Evolutionary conservation across 31 red algal species (phyloP).

Genomic region (Porphyra umbilicalis): DNA sequence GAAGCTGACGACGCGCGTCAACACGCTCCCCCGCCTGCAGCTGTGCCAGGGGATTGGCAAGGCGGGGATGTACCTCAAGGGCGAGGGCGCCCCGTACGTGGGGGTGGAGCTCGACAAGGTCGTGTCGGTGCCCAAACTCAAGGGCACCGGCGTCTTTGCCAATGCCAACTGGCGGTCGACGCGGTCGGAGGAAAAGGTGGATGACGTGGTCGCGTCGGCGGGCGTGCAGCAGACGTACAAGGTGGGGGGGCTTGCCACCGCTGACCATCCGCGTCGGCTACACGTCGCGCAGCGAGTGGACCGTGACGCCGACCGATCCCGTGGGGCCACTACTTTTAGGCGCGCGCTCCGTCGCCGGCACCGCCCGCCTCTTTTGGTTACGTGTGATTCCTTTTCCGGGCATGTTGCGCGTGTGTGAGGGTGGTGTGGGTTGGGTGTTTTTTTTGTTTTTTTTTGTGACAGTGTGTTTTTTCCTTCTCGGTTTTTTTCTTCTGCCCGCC

Average conservation of each 20-base stretch:
- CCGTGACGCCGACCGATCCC: constrained; percentile 27
- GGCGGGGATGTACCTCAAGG: constrained; percentile 45
- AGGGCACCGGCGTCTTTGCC: constrained; percentile 24
- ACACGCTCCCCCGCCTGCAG: constrained; percentile 13
- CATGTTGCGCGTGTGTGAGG: neutral
- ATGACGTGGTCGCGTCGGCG: neutral
- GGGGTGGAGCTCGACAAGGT: constrained; percentile 48
- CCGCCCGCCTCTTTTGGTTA: neutral
- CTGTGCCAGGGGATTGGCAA: constrained; percentile 32
- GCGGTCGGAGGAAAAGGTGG: neutral
- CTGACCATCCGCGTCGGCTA: neutral
- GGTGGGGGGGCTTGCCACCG: neutral
- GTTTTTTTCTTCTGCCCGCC: no score
- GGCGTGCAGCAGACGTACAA: constrained; percentile 1
- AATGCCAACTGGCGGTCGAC: constrained; percentile 37
- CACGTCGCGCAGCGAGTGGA: neutral
- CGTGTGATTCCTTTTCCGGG: neutral
- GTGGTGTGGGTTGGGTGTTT: neutral
- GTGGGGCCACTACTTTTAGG: constrained; percentile 30
- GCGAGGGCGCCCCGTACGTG: constrained; percentile 29
- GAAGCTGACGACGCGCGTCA: constrained; percentile 36
- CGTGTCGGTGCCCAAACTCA: constrained; percentile 16
- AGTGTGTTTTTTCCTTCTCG: no score
- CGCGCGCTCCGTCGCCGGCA: no score
- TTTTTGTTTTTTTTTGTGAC: neutral